Base-by-base conservation (phyloP, 352 stramenopile species). In the Paralagenidium karlingii region DNA sequence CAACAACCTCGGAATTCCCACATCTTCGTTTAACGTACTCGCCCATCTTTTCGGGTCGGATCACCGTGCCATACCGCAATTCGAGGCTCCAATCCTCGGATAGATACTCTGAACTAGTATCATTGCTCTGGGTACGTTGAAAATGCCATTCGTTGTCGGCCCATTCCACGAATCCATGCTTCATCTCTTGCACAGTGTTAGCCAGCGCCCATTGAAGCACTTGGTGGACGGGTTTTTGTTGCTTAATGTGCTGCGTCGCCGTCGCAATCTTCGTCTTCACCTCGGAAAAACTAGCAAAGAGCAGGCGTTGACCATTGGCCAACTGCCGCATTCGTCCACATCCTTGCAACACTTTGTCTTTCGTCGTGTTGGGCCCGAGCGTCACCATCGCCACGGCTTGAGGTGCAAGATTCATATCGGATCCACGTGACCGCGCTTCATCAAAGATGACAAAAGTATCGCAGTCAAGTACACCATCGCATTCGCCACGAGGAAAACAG, bases 311-410 rank as follows among this genome's bases (percentile, higher is more conserved):
- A 13, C 60, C 32, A 0, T 53, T 62, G 9, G 70, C 79, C 0
- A 96, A 64, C 34, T 86, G 71, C 2, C 84, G 57, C 60, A 96
- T 74, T 0, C 86, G 70, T 6, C 82, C 84, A 1, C 80, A 81
- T 15, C 79, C 84, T 53, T 96, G 86, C 82, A 96, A 94, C 3
- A 96, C 40, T 38, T 95, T 96, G 48, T 96, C 87, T 38, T 96
- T 96, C 0, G 73, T 82, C 16, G 95, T 60, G 15, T 71, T 75
- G 6, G 81, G 78, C 0, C 79, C 82, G 1, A 96, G 54, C 2
- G 84, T 96, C 16, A 95, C 36, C 36, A 94, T 40, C 9, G 80
- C 84, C 5, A 79, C 40, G 3, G 77, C 75, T 7, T 87, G 29
- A 11, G 43, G 16, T 13, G 51, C 41, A 2, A 96, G 48, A 47